phyloP scores from a whole-genome alignment of 2,329 filamentous ascomycete species.

The Talaromyces islandicus region DNA sequence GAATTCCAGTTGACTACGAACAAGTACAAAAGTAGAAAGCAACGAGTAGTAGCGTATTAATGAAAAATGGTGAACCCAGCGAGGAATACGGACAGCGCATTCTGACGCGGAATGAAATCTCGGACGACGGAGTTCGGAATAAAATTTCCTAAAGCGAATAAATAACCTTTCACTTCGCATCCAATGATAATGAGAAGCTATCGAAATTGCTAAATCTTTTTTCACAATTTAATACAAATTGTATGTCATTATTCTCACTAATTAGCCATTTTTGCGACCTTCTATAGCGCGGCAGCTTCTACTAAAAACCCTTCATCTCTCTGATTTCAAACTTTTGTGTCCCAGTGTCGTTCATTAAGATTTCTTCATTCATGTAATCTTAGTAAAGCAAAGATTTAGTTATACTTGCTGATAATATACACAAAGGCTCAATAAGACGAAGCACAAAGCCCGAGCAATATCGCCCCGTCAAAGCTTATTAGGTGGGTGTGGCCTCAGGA shows the following conservation, averaged over 20 bases:
- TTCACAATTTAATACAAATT: not conserved
- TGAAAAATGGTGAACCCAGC: not conserved
- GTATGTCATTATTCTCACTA: not conserved
- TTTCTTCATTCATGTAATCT: not conserved
- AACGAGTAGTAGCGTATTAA: not conserved
- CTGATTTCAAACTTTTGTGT: not conserved
- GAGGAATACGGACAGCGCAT: not conserved
- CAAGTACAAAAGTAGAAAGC: not conserved
- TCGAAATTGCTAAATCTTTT: too few species aligned
- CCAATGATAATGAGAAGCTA: too few species aligned
- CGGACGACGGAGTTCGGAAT: not conserved
- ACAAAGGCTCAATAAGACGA: not conserved
- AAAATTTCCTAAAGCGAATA: not conserved
- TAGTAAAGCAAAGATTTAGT: not conserved
- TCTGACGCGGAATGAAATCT: too few species aligned
- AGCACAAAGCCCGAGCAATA: not conserved
- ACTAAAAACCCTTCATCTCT: not conserved
- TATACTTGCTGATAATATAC: not conserved
- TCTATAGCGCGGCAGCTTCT: not conserved
- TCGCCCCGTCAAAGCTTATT: not conserved
- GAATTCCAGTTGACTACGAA: not conserved
- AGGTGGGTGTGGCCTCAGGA: constrained; percentile 3
- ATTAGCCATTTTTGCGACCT: not conserved
- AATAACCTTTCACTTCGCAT: too few species aligned
- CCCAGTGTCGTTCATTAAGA: not conserved